Percentiles rank a stretch among this genome's conserved stretches.
Conservation (phyloP, 2,329 filamentous ascomycete genomes). For the Fusarium lyarnte region DNA sequence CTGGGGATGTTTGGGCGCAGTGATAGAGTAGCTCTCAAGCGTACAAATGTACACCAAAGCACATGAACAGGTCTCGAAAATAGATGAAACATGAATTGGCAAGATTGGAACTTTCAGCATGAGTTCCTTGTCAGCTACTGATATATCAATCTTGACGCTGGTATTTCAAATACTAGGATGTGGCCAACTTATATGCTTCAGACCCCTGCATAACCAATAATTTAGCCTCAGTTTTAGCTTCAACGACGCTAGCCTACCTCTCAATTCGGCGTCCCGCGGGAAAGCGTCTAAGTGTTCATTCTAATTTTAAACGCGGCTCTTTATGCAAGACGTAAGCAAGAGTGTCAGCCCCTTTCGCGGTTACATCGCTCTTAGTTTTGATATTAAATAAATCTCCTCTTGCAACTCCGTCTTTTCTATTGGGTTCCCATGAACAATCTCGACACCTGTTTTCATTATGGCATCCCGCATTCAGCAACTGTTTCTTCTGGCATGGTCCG, state of each 20-base stretch:
- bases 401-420: background rate
- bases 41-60: background rate
- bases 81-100: background rate
- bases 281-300: background rate
- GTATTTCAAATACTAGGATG: background rate
- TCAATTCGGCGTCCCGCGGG: background rate
- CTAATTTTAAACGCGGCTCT: background rate
- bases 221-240: background rate
- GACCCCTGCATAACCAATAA: background rate
- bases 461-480: background rate
- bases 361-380: background rate
- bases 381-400: background rate
- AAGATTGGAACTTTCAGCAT: background rate
- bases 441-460: background rate
- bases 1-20: no score
- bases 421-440: no score
- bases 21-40: no score
- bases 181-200: background rate
- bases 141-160: fast-evolving
- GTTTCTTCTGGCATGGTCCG: background rate
- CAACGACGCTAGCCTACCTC: fast-evolving
- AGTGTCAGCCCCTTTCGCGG: background rate
- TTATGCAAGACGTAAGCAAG: background rate
- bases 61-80: fast-evolving
- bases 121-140: fast-evolving